phyloP scores from a whole-genome alignment of 192 early-diverging fungal genomes.

The Phycomyces nitens region DNA sequence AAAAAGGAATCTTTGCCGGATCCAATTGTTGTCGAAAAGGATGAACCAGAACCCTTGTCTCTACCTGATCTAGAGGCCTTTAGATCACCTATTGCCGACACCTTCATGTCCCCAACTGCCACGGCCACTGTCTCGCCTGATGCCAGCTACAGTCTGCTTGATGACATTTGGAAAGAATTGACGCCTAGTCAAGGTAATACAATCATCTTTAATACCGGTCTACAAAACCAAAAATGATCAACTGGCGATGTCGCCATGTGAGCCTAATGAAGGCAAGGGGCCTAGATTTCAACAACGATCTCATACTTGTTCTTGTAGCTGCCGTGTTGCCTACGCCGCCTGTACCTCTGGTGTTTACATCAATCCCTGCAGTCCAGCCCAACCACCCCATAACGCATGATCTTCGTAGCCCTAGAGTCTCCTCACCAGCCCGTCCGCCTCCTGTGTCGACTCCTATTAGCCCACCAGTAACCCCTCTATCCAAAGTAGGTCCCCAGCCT shows the following conservation, averaged over 20 bases:
- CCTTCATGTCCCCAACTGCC: not conserved
- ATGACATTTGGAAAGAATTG: conserved; percentile 23
- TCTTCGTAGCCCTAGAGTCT: conserved; percentile 4
- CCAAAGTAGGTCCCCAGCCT: no score
- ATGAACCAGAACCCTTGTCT: no score
- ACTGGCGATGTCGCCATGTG: not conserved
- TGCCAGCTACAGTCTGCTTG: conserved; percentile 7
- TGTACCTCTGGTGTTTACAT: not conserved
- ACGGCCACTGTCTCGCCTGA: not conserved
- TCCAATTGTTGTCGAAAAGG: no score
- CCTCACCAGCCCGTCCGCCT: not conserved
- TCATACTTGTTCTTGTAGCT: not conserved
- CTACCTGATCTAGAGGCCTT: not conserved
- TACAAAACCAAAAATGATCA: no score
- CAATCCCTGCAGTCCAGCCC: no score
- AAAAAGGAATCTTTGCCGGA: not conserved
- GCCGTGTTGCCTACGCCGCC: not conserved
- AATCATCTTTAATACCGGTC: not conserved
- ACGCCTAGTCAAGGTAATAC: not conserved
- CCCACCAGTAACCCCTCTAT: not conserved
- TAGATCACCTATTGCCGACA: not conserved
- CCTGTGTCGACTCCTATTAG: not conserved
- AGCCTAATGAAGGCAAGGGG: not conserved
- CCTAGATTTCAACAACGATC: no score
- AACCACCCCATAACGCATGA: not conserved